Base-by-base conservation (phyloP, 164 flowering plant species). In the Pachysandra terminalis region DNA sequence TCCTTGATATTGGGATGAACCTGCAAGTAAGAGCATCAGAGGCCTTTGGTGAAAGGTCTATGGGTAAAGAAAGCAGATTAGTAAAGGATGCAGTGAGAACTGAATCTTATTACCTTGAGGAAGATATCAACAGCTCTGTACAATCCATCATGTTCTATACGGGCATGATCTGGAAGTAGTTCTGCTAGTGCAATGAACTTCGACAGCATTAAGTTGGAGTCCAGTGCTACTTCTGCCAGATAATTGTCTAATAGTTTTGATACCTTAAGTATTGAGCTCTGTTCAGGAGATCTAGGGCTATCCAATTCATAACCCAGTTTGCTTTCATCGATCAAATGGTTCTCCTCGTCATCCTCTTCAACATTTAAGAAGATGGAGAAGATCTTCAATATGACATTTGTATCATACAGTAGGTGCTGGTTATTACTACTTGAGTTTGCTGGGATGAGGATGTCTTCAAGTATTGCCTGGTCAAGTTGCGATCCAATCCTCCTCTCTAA, bases 401-500 rank as follows among this genome's bases (percentile, higher is more conserved):
- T 84, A 40, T 96, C 99, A 67, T 87, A 93, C 61, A 89, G 27
- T 0, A 85, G 80, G 66, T 83, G 75, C 71, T 86, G 82, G 73
- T 65, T 82, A 77, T 71, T 82, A 22, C 93, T 86, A 59, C 78
- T 75, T 41, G 86, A 72, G 66, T 75, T 83, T n/a, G 87, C 71
- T 0, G 98, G 97, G 48, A 96, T 86, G 24, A 96, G 85, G 55
- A 96, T 84, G 81, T 96, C 99, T 74, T 93, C 99, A 24, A 96
- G 91, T 70, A 96, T 90, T 13, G 98, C 99, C 73, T 96, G 97
- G 69, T 96, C 98, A n/a, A 96, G 82, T 57, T 89, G 97, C 72
- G 90, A 73, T 2, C 98, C 96, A 2, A 96, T 89, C 67, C 99
- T 74, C 72, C 93, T 78, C 81, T 96, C 99, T 56, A 96, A 68